Base-by-base conservation (phyloP, 192 early-diverging fungal genomes). In the Coemansia sp. region DNA sequence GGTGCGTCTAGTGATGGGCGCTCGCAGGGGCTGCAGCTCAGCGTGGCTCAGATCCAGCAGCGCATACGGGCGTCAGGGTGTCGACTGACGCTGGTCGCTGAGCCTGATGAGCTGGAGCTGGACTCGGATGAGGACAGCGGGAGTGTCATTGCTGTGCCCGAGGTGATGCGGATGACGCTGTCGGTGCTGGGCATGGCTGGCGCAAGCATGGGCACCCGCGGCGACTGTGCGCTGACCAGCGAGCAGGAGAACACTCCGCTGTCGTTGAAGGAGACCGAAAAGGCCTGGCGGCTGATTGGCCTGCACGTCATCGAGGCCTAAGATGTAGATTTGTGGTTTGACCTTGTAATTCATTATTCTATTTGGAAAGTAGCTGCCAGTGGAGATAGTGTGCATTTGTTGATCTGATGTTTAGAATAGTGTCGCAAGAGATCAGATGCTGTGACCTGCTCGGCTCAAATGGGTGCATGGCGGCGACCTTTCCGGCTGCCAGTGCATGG, bases 101-200 rank as follows among this genome's bases (percentile, higher is more conserved):
- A 78, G 43, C 70, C 66, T 1, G 70, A 66, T 14, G 76, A 78
- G 8, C 27, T 78, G 9, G 76, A 73, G 50, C 63, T 78, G 24
- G 71, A 69, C 49, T 61, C 70, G 7, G 76, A 78, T 64, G 76
- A 78, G 55, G 48, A 78, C 35, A 73, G 76, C 67, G 76, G 76
- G 53, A 78, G 76, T 43, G 64, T 78, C 38, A 72, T 69, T 26
- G 62, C 76, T 2, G 76, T 73, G 57, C 76, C 76, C 11, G 76
- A 78, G 49, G 71, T 73, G 20, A 65, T 78, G 70, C 76, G 76
- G 4, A 78, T 78, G 76, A 78, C 76, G 24, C 64, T 78, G 35
- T 73, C 76, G 8, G 76, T 78, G 60, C 76, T 78, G 5, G 76
- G 76, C 45, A 69, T 54, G 23, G 70, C 70, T 7, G 54, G 41